These are phyloP conservation scores for Sistotremastrum niveocremeum DNA, from an alignment of 768 basidiomycete species.

Conservation along the genomic window DNA sequence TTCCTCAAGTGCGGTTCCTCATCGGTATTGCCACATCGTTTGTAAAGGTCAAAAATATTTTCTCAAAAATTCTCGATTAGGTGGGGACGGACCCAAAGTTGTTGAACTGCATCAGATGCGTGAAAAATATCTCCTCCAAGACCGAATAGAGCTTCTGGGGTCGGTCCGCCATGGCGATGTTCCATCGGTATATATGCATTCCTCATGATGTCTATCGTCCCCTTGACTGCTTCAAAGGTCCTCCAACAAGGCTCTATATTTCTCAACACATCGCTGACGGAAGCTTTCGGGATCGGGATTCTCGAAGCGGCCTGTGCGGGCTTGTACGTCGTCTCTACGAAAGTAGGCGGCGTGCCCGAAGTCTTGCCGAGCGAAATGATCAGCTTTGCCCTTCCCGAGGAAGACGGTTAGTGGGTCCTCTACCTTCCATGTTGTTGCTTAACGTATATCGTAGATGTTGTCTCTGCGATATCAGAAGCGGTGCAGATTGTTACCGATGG, in stretches of 20 bases:
- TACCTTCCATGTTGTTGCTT: not conserved
- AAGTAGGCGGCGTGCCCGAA: conserved; percentile 92
- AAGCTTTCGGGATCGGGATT: conserved; percentile 95
- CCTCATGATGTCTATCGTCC: not conserved
- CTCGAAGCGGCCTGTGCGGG: conserved; percentile 94
- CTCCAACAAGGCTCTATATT: conserved; percentile 79
- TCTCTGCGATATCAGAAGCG: conserved; percentile 71
- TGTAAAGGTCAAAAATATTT: not conserved
- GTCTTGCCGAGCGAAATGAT: conserved; percentile 92
- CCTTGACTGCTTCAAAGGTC: conserved; percentile 34
- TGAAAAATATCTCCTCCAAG: conserved; percentile 80
- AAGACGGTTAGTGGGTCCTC: conserved; percentile 53
- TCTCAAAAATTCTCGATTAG: conserved; percentile 13
- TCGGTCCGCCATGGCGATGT: conserved; percentile 72
- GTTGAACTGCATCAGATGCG: conserved; percentile 93
- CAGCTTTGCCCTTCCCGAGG: conserved; percentile 86
- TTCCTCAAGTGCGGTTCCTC: conserved; percentile 80
- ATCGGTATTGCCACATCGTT: conserved; percentile 41
- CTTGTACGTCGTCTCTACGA: conserved; percentile 85
- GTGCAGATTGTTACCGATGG: conserved; percentile 54
- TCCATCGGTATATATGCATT: conserved; percentile 42
- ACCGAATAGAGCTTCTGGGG: conserved; percentile 83
- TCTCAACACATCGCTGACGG: conserved; percentile 90
- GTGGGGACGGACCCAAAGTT: conserved; percentile 91
- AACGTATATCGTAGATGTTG: conserved; percentile 43